Percentiles rank a stretch among this genome's conserved stretches.
These are phyloP conservation scores for Populus alba DNA, from an alignment of 345 rosid species.

Conservation along the genomic window DNA sequence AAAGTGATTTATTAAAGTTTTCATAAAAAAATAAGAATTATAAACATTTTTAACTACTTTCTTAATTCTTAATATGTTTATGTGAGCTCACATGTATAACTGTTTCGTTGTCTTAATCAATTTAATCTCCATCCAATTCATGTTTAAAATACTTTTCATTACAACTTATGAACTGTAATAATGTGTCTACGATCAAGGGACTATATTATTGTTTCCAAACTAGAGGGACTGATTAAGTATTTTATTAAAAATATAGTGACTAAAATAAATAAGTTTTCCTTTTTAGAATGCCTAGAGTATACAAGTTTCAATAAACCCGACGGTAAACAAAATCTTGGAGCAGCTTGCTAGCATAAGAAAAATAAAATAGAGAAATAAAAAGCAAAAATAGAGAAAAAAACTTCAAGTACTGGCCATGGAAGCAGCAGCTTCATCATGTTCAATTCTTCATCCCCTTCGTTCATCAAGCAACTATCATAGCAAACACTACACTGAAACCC, in stretches of 20 bases:
- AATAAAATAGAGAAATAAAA: neutral
- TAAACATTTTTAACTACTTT: no score
- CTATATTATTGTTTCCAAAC: no score
- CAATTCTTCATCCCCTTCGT: constrained; percentile 34
- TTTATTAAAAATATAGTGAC: no score
- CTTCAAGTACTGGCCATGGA: constrained; percentile 6
- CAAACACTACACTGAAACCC: constrained; percentile 3
- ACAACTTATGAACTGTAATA: no score
- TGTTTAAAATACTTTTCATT: no score
- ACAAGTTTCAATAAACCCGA: neutral
- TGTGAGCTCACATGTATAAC: no score
- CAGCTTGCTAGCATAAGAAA: neutral
- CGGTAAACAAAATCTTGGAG: neutral
- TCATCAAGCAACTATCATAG: constrained; percentile 26
- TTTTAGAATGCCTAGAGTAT: constrained; percentile 33
- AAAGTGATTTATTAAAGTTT: neutral
- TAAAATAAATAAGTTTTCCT: no score
- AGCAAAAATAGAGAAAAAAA: neutral
- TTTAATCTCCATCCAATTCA: no score
- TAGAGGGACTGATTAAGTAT: no score
- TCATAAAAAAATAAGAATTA: neutral
- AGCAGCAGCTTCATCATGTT: constrained; percentile 20
- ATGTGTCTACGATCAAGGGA: no score
- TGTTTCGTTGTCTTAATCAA: no score
- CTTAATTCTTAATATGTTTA: no score